Evolutionary conservation across 2,329 filamentous ascomycete genomes (phyloP).

Genomic region (Penicillium sp.): DNA sequence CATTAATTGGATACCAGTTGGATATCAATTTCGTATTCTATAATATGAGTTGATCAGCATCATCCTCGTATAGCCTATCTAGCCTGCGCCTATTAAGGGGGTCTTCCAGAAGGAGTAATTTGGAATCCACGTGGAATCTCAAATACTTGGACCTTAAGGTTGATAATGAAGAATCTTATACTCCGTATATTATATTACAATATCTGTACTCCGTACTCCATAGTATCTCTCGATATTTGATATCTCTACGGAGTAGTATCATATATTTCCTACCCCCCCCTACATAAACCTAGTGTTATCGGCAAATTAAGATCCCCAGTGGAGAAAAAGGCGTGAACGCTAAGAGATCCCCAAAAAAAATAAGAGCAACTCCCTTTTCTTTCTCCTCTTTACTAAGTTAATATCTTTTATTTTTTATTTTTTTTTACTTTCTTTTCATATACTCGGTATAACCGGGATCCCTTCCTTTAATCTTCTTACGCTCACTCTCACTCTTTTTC

Average conservation of each 20-base stretch:
- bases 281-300: not conserved
- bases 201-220: not conserved
- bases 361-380: conserved; percentile 2
- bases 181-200: not conserved
- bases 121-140: conserved; percentile 1
- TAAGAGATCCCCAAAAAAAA: conserved; percentile 12
- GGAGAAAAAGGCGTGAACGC: conserved; percentile 21
- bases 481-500: conserved; percentile 2
- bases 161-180: not conserved
- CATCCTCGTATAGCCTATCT: not conserved
- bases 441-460: not conserved
- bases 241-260: too few species aligned
- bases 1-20: not conserved
- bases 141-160: not conserved
- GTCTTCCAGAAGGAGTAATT: not conserved
- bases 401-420: not conserved
- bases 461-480: conserved; percentile 1
- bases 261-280: not conserved
- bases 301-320: conserved; percentile 22
- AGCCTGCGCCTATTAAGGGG: not conserved
- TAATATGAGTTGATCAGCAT: not conserved
- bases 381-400: not conserved
- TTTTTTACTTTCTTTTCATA: not conserved
- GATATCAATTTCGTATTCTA: not conserved
- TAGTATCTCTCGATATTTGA: not conserved